Evolutionary conservation across 768 basidiomycete species (phyloP), one percentile per base, ranked within the genome.

Genomic region (Pleurotus cornucopiae): DNA sequence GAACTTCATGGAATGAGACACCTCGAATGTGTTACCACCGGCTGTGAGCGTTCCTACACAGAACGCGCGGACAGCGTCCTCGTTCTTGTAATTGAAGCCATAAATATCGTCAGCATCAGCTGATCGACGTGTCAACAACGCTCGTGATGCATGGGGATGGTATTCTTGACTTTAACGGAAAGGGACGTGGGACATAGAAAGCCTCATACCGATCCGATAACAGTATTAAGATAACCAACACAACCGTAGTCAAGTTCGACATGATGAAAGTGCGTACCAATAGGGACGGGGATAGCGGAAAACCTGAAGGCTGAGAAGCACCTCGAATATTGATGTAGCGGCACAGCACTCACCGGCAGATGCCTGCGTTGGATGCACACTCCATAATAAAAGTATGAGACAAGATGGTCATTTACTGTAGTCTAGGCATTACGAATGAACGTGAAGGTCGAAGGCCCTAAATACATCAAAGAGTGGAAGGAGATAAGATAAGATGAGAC

Each of bases 181-280:
- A 26, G 48, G 48, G 6, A 49, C 30, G 25, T 49, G 48, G 34
- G 48, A 37, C 23, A 49, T 4, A 49, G 4, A n/a, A 9, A 11
- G 23, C 34, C 14, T 1, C 26, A 49, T 49, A 20, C 20, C 20
- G 20, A 49, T 30, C 6, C 30, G 18, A 25, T n/a, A 16, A n/a
- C 21, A 49, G 6, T 23, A 34, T 25, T 25, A 5, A 25, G 1
- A 25, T 25, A 25, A 25, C 25, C n/a, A 49, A 13, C 37, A 26
- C 48, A 49, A 49, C 48, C n/a, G 48, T 49, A n/a, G 48, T 30
- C 48, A 49, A n/a, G 48, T 34, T 49, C 25, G 48, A 49, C 25
- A 18, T 34, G 25, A 26, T 48, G n/a, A 23, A 49, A 6, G 7
- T 2, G 30, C 48, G 30, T 30, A 49, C 48, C 20, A 12, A 16